Conservation (phyloP, 2,329 filamentous ascomycete species). For the Hysterium pulicare region DNA sequence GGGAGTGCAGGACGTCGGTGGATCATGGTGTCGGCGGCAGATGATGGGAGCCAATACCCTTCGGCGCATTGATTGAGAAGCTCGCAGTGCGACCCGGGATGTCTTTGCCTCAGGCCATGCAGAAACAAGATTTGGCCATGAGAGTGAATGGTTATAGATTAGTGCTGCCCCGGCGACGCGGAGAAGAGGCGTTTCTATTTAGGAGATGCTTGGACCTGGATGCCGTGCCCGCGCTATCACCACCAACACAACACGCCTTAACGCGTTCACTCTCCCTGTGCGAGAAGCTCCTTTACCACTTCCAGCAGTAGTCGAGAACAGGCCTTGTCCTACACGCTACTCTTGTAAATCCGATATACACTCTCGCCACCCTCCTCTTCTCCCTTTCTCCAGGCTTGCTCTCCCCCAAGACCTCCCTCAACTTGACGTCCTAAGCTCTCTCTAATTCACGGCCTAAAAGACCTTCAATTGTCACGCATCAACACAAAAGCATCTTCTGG, state of each 20-base stretch:
- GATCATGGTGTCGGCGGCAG: constrained; percentile 1
- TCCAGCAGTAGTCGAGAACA: constrained; percentile 11
- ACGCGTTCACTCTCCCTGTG: constrained; percentile 1
- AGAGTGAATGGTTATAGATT: neutral
- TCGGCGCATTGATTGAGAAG: constrained; percentile 15
- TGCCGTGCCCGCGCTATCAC: neutral
- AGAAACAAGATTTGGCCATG: neutral
- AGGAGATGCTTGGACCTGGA: neutral
- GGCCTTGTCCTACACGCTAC: constrained; percentile 12
- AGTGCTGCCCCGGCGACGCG: neutral
- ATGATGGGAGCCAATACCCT: constrained; percentile 13
- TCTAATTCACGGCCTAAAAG: constrained; percentile 1
- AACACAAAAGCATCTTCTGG: too few species aligned
- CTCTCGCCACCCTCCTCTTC: constrained; percentile 4
- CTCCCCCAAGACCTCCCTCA: constrained; percentile 9
- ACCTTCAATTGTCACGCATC: too few species aligned
- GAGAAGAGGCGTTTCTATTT: neutral
- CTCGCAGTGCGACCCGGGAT: neutral
- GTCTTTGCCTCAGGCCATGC: constrained; percentile 1
- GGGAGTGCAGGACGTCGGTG: constrained; percentile 1
- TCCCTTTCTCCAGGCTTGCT: constrained; percentile 13
- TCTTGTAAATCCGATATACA: constrained; percentile 15
- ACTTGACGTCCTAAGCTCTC: neutral
- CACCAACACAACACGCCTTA: constrained; percentile 3
- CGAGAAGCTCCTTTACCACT: neutral